A percentile compares a stretch with the other conserved stretches of the same genome.
Conservation (phyloP, 768 basidiomycete species). For the Tylopilus sp. region DNA sequence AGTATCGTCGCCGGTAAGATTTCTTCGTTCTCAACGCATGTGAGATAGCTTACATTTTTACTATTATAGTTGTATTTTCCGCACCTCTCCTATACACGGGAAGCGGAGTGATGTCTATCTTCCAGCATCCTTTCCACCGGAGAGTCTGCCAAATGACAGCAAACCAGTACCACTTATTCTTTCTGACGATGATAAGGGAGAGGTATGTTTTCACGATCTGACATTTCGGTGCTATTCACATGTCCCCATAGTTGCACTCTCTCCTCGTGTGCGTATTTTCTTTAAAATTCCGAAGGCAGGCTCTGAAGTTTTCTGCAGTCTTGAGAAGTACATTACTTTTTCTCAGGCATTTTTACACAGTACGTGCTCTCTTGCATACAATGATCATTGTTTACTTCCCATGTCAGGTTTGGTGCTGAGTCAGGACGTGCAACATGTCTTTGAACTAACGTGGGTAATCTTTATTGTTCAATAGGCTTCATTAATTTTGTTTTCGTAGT, state of each 20-base stretch:
- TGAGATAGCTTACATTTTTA: neutral
- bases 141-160: constrained; percentile 19
- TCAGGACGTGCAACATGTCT: constrained; percentile 25
- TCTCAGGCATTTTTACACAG: constrained; percentile 29
- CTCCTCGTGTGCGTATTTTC: constrained; percentile 50
- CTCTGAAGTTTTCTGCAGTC: constrained; percentile 41
- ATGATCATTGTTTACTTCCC: neutral
- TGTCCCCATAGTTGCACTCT: constrained; percentile 45
- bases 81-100: constrained; percentile 35
- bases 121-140: constrained; percentile 52
- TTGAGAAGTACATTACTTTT: constrained; percentile 30
- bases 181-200: constrained; percentile 43
- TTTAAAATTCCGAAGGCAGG: constrained; percentile 3
- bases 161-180: constrained; percentile 29
- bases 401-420: constrained; percentile 23
- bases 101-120: constrained; percentile 41
- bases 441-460: constrained; percentile 22
- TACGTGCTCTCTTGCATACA: constrained; percentile 1
- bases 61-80: constrained; percentile 42
- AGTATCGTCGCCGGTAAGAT: constrained; percentile 50
- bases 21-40: neutral
- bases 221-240: neutral
- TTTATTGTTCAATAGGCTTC: constrained; percentile 12
- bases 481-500: constrained; percentile 19
- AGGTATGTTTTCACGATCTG: constrained; percentile 34